Conservation (phyloP, 331 rosid species). For the Acacia concinna region DNA sequence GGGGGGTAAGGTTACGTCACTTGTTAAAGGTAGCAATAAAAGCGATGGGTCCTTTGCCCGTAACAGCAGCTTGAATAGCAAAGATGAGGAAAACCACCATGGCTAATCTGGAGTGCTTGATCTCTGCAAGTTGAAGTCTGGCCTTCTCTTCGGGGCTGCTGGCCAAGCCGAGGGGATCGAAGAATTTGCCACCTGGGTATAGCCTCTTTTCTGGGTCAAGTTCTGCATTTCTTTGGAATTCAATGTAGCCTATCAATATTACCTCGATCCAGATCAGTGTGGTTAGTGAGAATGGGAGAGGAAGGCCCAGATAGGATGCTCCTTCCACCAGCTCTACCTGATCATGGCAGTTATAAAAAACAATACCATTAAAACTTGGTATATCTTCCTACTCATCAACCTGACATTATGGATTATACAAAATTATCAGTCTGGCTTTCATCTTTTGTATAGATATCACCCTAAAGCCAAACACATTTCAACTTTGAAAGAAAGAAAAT, state of each 20-base stretch:
- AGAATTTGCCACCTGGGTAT: slow-evolving; percentile 92
- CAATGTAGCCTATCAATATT: slow-evolving; percentile 83
- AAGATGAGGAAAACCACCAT: slow-evolving; percentile 91
- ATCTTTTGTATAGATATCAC: neutral
- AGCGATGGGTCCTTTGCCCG: slow-evolving; percentile 82
- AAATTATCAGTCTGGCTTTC: neutral
- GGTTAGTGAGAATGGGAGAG: slow-evolving; percentile 83
- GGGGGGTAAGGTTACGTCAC: slow-evolving; percentile 25
- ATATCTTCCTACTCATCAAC: neutral
- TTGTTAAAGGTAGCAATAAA: slow-evolving; percentile 70
- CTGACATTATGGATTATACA: neutral
- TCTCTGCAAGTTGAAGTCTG: slow-evolving; percentile 80
- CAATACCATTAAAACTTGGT: neutral
- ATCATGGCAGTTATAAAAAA: neutral
- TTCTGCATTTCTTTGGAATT: slow-evolving; percentile 92
- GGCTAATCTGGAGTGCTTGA: slow-evolving; percentile 96
- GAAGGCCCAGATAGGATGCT: slow-evolving; percentile 82
- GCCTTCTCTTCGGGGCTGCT: slow-evolving; percentile 77
- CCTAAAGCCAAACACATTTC: neutral
- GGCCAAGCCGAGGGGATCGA: slow-evolving; percentile 88
- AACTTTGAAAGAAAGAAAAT: neutral
- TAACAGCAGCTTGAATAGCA: slow-evolving; percentile 83
- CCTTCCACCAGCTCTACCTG: slow-evolving; percentile 98
- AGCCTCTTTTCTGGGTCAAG: slow-evolving; percentile 90
- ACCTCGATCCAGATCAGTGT: slow-evolving; percentile 96